Percentiles rank a stretch among this genome's conserved stretches.
phyloP scores from a whole-genome alignment of 306 rosid species.

The Quillaja saponaria region DNA sequence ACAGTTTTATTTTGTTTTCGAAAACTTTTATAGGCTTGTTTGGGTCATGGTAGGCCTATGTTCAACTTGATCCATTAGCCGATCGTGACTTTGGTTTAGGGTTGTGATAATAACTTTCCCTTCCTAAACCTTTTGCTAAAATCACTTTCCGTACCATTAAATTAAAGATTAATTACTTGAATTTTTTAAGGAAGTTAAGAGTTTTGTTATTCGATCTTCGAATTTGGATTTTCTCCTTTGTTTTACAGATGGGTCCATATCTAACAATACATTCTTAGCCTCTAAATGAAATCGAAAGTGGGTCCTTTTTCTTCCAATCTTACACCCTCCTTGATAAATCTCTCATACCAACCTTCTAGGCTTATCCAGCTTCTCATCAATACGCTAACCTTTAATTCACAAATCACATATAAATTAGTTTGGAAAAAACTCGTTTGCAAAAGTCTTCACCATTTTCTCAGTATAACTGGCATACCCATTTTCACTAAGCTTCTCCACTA shows the following conservation, averaged over 20 bases:
- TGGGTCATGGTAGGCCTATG: too few relatives aligned
- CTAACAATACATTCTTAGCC: conserved; percentile 59
- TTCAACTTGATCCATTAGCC: too few relatives aligned
- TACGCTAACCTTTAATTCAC: conserved; percentile 68
- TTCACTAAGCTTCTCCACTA: conserved; percentile 69
- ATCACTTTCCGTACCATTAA: too few relatives aligned
- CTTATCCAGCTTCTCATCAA: conserved; percentile 63
- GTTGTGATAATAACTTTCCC: too few relatives aligned
- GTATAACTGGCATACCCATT: conserved; percentile 65
- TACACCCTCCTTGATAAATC: conserved; percentile 82
- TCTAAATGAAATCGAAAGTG: conserved; percentile 63
- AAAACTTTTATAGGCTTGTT: too few relatives aligned
- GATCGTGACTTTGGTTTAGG: too few relatives aligned
- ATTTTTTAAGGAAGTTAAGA: too few relatives aligned
- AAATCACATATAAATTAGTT: conserved; percentile 57
- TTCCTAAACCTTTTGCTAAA: too few relatives aligned
- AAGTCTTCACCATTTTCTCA: conserved; percentile 68
- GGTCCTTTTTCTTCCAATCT: conserved; percentile 68
- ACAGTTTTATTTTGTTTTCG: too few relatives aligned
- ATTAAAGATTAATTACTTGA: too few relatives aligned
- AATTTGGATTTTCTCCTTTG: too few relatives aligned
- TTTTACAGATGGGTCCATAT: conserved; percentile 74
- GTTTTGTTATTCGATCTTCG: too few relatives aligned
- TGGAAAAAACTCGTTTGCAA: conserved; percentile 70
- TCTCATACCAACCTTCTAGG: conserved; percentile 71